Percentiles rank a stretch among this genome's conserved stretches.
These are phyloP conservation scores for Candida hungchunana DNA, from an alignment of 805 yeast genomes.

Conservation along the genomic window DNA sequence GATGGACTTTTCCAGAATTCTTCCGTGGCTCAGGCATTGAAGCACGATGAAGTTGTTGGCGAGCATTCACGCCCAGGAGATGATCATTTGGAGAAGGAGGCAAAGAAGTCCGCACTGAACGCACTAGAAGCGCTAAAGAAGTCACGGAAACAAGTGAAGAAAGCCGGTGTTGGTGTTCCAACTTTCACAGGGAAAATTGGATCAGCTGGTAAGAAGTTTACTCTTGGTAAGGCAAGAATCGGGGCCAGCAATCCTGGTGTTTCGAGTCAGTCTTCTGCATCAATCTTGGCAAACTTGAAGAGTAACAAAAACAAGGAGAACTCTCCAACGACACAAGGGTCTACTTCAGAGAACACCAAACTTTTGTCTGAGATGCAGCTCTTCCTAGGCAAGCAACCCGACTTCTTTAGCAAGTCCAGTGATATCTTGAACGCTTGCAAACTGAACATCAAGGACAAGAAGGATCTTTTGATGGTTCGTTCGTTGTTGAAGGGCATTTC, in stretches of 20 bases:
- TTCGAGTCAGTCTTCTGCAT: conserved; percentile 36
- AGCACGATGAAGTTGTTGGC: conserved; percentile 74
- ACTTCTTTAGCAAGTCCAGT: conserved; percentile 43
- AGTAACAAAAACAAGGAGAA: conserved; percentile 30
- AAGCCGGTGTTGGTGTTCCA: conserved; percentile 66
- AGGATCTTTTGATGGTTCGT: conserved; percentile 57
- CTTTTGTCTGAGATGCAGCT: conserved; percentile 35
- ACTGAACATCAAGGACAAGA: conserved; percentile 40
- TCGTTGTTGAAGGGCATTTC: conserved; percentile 68
- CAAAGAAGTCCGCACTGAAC: conserved; percentile 49
- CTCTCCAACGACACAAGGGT: conserved; percentile 1
- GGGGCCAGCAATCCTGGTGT: conserved; percentile 16
- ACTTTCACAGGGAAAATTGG: conserved; percentile 98
- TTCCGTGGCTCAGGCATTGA: conserved; percentile 68
- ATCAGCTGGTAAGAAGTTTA: conserved; percentile 57
- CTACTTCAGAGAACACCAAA: conserved; percentile 15
- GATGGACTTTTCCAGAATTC: conserved; percentile 68
- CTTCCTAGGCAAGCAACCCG: conserved; percentile 35
- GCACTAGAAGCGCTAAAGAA: conserved; percentile 55
- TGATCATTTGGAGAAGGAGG: conserved; percentile 51
- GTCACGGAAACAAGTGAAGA: conserved; percentile 42
- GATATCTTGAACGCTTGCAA: conserved; percentile 39
- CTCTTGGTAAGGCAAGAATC: conserved; percentile 6
- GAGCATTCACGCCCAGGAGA: conserved; percentile 34
- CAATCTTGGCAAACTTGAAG: conserved; percentile 46